Evolutionary conservation across 2,329 filamentous ascomycete species (phyloP).

Genomic region (Aspergillus eucalypticola): DNA sequence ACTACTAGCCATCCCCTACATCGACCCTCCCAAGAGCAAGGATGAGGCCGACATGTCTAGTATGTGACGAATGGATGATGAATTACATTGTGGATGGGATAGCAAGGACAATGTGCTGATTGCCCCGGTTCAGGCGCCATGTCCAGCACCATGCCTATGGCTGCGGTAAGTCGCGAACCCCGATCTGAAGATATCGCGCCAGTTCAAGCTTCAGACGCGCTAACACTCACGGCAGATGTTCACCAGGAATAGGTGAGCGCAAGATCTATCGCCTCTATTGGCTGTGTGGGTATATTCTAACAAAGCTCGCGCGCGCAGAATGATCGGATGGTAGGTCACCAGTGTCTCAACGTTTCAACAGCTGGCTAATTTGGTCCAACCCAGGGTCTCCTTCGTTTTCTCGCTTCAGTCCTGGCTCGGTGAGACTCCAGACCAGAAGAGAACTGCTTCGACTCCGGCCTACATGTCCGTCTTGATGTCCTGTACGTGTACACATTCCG

Average conservation of each 20-base stretch:
- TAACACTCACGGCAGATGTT: constrained; percentile 65
- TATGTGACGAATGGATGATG: constrained; percentile 40
- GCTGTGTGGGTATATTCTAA: constrained; percentile 12
- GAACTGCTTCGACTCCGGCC: constrained; percentile 66
- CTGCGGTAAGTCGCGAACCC: constrained; percentile 59
- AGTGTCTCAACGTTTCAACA: neutral
- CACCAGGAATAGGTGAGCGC: constrained; percentile 75
- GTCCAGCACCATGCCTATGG: constrained; percentile 87
- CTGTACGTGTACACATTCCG: constrained; percentile 52
- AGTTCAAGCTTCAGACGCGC: constrained; percentile 9
- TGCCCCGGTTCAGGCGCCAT: constrained; percentile 52
- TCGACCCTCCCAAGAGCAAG: constrained; percentile 69
- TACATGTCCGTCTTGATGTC: constrained; percentile 79
- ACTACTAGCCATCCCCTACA: constrained; percentile 78
- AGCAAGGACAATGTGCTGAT: constrained; percentile 19
- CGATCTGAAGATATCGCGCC: neutral
- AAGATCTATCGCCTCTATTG: neutral
- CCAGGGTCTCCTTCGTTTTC: constrained; percentile 50
- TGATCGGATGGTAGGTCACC: constrained; percentile 61
- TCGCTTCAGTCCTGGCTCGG: constrained; percentile 52
- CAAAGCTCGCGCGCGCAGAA: constrained; percentile 41
- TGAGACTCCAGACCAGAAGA: constrained; percentile 53
- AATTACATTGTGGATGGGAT: neutral
- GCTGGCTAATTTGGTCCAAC: constrained; percentile 20
- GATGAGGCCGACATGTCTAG: constrained; percentile 69